phyloP scores from a whole-genome alignment of 345 rosid genomes.

The Psidium friedrichsthalianum region DNA sequence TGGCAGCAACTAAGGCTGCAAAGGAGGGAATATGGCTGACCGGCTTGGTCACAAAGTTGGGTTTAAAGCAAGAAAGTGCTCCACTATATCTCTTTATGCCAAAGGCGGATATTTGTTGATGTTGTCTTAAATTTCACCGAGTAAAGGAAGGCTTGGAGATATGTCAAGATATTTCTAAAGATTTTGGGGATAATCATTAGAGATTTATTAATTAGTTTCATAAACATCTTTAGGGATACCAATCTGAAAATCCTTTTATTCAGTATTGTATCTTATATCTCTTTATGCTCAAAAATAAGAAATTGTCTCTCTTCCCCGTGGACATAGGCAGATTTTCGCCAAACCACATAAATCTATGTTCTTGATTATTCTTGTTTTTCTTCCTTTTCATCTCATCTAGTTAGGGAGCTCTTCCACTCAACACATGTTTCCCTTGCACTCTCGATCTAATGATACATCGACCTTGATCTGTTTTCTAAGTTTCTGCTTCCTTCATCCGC shows the following conservation, averaged over 20 bases:
- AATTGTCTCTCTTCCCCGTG: not conserved
- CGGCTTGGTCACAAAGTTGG: too few species aligned
- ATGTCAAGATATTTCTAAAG: not conserved
- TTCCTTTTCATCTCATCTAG: not conserved
- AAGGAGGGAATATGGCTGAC: too few species aligned
- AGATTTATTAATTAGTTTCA: not conserved
- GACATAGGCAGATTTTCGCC: too few species aligned
- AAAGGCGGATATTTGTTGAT: not conserved
- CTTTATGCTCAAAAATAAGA: not conserved
- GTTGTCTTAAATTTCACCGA: not conserved
- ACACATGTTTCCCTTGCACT: not conserved
- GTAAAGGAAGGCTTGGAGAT: not conserved
- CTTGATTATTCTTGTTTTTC: not conserved
- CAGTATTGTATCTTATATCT: not conserved
- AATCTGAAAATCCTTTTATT: not conserved
- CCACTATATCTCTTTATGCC: too few species aligned
- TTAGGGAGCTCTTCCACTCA: not conserved
- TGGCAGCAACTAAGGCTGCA: too few species aligned
- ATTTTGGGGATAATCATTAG: not conserved
- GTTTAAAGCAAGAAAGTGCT: too few species aligned
- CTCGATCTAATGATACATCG: not conserved
- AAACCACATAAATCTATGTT: fast-evolving
- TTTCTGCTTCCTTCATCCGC: not conserved
- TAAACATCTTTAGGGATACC: not conserved
- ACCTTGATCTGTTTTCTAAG: not conserved